phyloP scores from a whole-genome alignment of 208 protist species.

The Leishmania amazonensis region DNA sequence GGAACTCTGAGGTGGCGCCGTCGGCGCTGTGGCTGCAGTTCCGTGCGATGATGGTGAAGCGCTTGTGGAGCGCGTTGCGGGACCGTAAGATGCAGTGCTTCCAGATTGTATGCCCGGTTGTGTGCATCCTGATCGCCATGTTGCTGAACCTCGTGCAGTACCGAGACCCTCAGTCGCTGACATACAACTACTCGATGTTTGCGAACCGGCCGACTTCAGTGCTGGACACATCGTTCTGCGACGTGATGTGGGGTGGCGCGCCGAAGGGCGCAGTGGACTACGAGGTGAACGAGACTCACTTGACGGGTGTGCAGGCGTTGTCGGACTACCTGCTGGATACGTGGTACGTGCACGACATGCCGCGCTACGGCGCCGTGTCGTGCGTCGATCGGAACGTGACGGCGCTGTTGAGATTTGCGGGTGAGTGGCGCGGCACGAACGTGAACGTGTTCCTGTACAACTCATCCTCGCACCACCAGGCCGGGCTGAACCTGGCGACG shows the following conservation, averaged over 20 bases:
- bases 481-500: constrained; percentile 41
- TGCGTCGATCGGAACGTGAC: constrained; percentile 24
- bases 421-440: background rate
- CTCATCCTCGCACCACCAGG: constrained; percentile 29
- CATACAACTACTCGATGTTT: constrained; percentile 41
- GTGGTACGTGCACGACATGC: constrained; percentile 23
- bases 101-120: constrained; percentile 75
- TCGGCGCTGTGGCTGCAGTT: constrained; percentile 49
- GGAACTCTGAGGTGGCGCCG: constrained; percentile 21
- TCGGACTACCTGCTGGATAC: constrained; percentile 51
- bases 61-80: constrained; percentile 48
- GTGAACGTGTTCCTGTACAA: constrained; percentile 20
- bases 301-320: constrained; percentile 24
- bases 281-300: constrained; percentile 12
- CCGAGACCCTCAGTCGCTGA: constrained; percentile 18
- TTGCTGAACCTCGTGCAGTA: constrained; percentile 53
- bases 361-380: constrained; percentile 15
- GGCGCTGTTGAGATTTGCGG: background rate
- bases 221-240: constrained; percentile 31
- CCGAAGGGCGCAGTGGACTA: background rate
- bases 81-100: constrained; percentile 72
- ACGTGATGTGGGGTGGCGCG: constrained; percentile 18
- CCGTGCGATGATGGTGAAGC: constrained; percentile 56
- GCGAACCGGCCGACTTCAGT: constrained; percentile 20
- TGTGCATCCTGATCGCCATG: constrained; percentile 70